phyloP scores from a whole-genome alignment of 2,329 filamentous ascomycete species.

The Calonectria pauciramosa region DNA sequence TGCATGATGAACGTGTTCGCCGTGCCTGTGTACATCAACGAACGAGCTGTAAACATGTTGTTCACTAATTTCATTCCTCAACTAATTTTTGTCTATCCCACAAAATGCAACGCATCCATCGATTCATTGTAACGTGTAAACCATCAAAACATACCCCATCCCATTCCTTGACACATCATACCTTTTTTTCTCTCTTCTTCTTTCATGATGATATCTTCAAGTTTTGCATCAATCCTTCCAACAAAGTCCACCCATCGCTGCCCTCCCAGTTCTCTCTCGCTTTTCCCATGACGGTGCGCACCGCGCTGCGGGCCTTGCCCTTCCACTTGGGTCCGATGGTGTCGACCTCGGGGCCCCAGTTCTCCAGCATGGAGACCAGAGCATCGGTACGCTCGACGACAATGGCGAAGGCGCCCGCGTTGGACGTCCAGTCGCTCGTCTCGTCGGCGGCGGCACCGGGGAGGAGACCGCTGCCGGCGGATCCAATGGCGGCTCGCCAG shows the following conservation, averaged over 20 bases:
- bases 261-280: slow-evolving; percentile 88
- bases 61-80: slow-evolving; percentile 8
- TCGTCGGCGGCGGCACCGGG: slow-evolving; percentile 53
- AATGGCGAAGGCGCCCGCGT: slow-evolving; percentile 75
- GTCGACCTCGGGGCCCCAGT: slow-evolving; percentile 76
- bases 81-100: slow-evolving; percentile 27
- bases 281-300: slow-evolving; percentile 86
- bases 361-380: slow-evolving; percentile 86
- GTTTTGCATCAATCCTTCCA: slow-evolving; percentile 70
- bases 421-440: slow-evolving; percentile 60
- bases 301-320: slow-evolving; percentile 87
- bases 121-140: neutral
- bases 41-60: neutral
- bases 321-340: slow-evolving; percentile 85
- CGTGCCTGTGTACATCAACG: neutral
- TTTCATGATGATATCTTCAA: slow-evolving; percentile 55
- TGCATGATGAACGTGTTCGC: neutral
- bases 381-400: slow-evolving; percentile 85
- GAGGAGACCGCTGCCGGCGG: slow-evolving; percentile 62
- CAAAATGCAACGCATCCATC: slow-evolving; percentile 5
- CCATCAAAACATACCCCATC: slow-evolving; percentile 20
- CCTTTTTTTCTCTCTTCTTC: neutral
- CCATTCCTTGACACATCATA: neutral
- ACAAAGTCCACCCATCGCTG: slow-evolving; percentile 73
- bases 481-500: slow-evolving; percentile 79